Base-by-base conservation (phyloP, 179 eudicot genomes). In the Beta corolliflora region DNA sequence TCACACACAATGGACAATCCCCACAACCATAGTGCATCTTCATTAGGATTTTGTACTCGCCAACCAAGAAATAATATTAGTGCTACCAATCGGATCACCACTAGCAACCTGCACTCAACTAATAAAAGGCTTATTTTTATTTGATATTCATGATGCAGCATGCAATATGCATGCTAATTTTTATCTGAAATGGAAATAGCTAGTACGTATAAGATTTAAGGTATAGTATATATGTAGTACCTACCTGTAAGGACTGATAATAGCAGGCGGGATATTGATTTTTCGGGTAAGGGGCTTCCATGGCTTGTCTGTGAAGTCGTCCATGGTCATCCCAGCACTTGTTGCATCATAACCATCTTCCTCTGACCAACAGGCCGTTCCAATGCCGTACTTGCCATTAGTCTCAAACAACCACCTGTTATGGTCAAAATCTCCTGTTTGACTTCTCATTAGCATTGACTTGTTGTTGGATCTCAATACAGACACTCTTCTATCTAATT, bases 261-360 rank as follows among this genome's bases (percentile, higher is more conserved):
- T 53, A 41, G 75, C 90, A 7, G 91, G 73, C 0, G 97, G 92
- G 80, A 94, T 76, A 29, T 77, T 81, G 56, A 90, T 76, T 77
- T 95, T 95, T 5, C 99, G 83, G 8, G 98, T 95, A 71, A 95
- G 93, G 21, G 99, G 99, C 84, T 93, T 95, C 98, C 98, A 95
- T 0, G 98, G 97, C 81, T 94, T 95, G 83, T 92, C 97, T 90
- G 90, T 81, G 54, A 95, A 95, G 84, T 94, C 96, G 12, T 88
- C 82, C 88, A 85, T 88, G 71, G 82, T 84, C 90, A 88, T 86
- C 87, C 92, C 89, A 45, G 87, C 94, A 21, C 71, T 84, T 0
- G 84, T 87, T 46, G 77, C 72, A 53, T 90, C 92, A 75, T 84
- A 90, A 11, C 88, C 86, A 44, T 86, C 88, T 31, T 89, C 92